Base-by-base conservation (phyloP, 768 basidiomycete species). In the Boletus insuetus region DNA sequence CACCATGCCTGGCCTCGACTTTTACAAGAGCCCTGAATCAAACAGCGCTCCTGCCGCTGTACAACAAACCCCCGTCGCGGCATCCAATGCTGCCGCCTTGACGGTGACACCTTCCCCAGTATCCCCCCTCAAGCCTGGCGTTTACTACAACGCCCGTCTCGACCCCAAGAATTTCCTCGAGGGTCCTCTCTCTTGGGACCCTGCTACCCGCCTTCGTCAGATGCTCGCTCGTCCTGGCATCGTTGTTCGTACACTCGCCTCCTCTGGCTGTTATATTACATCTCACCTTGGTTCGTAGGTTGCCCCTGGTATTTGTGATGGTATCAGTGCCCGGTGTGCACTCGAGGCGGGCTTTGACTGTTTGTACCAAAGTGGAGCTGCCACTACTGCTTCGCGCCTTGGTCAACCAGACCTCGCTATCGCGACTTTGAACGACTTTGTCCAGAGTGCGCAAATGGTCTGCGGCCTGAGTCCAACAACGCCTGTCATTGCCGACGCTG, bases 361-460 rank as follows among this genome's bases (percentile, higher is more conserved):
- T 60, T 58, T 90, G 53, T 91, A 91, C 68, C 89, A 90, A 72
- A 89, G 86, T 61, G 89, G 89, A 48, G 87, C 89, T 47, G 87
- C 87, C 14, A 91, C 89, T 1, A 90, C 88, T 12, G 89, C 89
- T 40, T 89, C 89, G 1, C 81, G 87, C 17, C 76, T 90, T 22
- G 88, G 88, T 17, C 83, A 84, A 64, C 87, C 88, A n/a, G 88
- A 90, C 67, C 75, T 90, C 40, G 88, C 86, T 24, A 87, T 90
- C 59, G 86, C 88, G 4, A 89, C 87, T 26, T 64, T 89, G 63
- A 89, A 88, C 60, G 88, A 90, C 63, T 90, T 90, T 56, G 86
- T 85, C 22, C 80, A 79, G 67, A 82, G 81, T 49, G 87, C 83
- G 3, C 81, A 82, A 65, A 86, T 88, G 84, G 84, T 89, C 49